phyloP scores from a whole-genome alignment of 2,329 filamentous ascomycete species.

The Botryotinia globosa region DNA sequence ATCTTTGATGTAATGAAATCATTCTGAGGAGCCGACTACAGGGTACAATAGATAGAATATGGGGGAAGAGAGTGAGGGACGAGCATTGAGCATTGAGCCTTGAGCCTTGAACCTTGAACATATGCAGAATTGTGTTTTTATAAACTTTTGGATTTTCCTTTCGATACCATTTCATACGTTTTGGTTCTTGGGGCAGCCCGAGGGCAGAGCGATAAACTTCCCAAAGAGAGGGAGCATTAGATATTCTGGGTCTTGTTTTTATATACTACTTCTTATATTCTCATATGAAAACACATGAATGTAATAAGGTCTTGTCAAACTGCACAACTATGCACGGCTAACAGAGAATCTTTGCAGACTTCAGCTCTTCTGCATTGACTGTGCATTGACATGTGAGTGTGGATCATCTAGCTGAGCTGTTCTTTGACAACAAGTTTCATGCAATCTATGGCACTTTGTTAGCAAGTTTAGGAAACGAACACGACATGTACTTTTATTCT shows the following conservation, averaged over 20 bases:
- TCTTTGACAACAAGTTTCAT: conserved; percentile 11
- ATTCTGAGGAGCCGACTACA: background rate
- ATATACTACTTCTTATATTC: background rate
- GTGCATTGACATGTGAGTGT: conserved; percentile 17
- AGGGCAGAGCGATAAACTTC: background rate
- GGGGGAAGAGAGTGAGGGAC: too few relatives aligned
- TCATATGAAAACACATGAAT: background rate
- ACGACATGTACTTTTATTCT: conserved; percentile 1
- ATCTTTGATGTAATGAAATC: background rate
- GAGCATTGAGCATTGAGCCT: background rate
- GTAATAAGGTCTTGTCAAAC: background rate
- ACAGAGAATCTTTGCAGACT: background rate
- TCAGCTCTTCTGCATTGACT: background rate
- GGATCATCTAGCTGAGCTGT: conserved; percentile 16
- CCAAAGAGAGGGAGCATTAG: too few relatives aligned
- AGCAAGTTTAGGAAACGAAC: background rate
- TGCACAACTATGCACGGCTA: background rate
- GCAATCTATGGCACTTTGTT: background rate
- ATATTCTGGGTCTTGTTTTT: background rate
- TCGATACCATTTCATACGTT: background rate
- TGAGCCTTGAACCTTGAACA: background rate
- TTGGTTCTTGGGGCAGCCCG: background rate
- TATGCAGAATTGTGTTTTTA: background rate
- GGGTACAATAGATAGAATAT: background rate
- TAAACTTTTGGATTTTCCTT: conserved; percentile 10